Conservation (phyloP, 78 protist genomes). For the Trichosphaerium sp. region DNA sequence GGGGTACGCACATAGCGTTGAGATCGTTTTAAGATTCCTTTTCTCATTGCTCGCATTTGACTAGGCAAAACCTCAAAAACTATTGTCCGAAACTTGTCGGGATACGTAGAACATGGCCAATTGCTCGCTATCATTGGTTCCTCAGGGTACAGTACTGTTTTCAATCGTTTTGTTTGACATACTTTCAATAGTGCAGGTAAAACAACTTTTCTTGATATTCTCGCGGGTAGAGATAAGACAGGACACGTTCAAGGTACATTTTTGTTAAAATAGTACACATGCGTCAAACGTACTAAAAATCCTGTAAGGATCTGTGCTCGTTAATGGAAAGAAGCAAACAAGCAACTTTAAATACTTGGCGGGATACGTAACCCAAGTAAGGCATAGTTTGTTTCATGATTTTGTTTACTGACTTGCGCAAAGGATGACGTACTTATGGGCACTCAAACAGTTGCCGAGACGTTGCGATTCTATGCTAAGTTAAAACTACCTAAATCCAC, state of each 20-base stretch:
- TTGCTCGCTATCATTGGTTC: slow-evolving; percentile 20
- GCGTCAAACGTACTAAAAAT: too few species aligned
- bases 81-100: too few species aligned
- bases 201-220: slow-evolving; percentile 30
- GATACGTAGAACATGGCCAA: slow-evolving; percentile 21
- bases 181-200: too few species aligned
- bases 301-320: slow-evolving; percentile 34
- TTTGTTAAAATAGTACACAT: too few species aligned
- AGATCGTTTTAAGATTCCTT: too few species aligned
- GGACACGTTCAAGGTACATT: slow-evolving; percentile 16
- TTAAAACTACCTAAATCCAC: background rate
- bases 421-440: too few species aligned
- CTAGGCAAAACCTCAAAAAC: too few species aligned
- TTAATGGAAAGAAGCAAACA: slow-evolving; percentile 25
- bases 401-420: slow-evolving; percentile 25
- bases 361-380: slow-evolving; percentile 36
- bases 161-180: too few species aligned
- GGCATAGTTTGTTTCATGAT: slow-evolving; percentile 13
- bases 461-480: background rate
- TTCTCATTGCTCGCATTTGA: too few species aligned
- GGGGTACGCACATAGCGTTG: too few species aligned
- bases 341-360: slow-evolving; percentile 16
- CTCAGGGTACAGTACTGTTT: slow-evolving; percentile 4
- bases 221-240: slow-evolving; percentile 28
- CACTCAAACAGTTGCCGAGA: background rate